Evolutionary conservation across 108 stramenopile genomes (phyloP).

Genomic region (Cyclotella choctawhatcheeana): DNA sequence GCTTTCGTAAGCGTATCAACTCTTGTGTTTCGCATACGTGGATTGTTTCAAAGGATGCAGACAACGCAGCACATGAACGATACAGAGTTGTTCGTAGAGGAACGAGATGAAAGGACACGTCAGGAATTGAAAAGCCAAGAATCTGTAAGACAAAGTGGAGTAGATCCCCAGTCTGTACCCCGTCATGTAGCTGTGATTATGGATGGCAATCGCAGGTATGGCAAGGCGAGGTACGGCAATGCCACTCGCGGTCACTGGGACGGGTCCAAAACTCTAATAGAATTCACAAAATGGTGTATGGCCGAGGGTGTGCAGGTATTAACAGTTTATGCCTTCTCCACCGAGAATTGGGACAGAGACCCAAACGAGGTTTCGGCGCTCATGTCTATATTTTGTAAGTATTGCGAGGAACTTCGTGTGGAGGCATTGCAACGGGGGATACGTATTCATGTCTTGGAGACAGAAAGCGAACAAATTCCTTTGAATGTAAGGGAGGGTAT

Average conservation of each 20-base stretch:
- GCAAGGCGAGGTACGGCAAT: slow-evolving; percentile 68
- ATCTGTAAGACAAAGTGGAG: slow-evolving; percentile 59
- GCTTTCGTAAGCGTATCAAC: not conserved
- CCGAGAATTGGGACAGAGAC: slow-evolving; percentile 96
- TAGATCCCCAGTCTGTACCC: slow-evolving; percentile 57
- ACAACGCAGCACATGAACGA: no score
- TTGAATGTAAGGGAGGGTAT: slow-evolving; percentile 55
- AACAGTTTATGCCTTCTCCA: slow-evolving; percentile 98
- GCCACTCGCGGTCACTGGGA: slow-evolving; percentile 90
- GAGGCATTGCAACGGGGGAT: slow-evolving; percentile 88
- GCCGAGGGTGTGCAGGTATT: slow-evolving; percentile 75
- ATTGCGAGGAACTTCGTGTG: slow-evolving; percentile 84
- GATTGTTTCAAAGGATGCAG: not conserved
- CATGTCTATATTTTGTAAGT: slow-evolving; percentile 85
- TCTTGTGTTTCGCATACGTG: not conserved
- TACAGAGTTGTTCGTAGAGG: slow-evolving; percentile 5
- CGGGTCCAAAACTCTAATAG: slow-evolving; percentile 87
- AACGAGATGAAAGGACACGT: slow-evolving; percentile 47
- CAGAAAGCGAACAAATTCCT: slow-evolving; percentile 70
- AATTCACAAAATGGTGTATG: slow-evolving; percentile 95
- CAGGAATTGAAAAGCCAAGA: slow-evolving; percentile 20
- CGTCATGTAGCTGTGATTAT: slow-evolving; percentile 93
- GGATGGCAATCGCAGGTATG: slow-evolving; percentile 99
- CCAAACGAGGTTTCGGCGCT: slow-evolving; percentile 81
- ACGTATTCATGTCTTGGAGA: slow-evolving; percentile 77